Base-by-base conservation (phyloP, 2,329 filamentous ascomycete species). In the Fusarium chuoi region DNA sequence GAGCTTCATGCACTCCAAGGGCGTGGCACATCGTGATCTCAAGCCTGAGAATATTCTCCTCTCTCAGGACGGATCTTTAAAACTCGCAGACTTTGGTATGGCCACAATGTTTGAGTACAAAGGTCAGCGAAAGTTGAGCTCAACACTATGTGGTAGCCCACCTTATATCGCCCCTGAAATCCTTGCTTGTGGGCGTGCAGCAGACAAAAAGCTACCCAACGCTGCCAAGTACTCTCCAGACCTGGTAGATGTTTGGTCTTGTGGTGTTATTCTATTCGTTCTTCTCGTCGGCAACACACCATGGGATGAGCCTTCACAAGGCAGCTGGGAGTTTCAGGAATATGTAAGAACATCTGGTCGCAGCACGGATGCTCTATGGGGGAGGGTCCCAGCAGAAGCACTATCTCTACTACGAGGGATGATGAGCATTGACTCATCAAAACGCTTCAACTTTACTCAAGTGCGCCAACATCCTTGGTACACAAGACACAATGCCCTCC, bases 161-260 rank as follows among this genome's bases (percentile, higher is more conserved):
- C 96, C 96, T 2, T 99, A 99, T 79, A 98, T 99, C 79, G 96
- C 96, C 2, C 96, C 97, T 2, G 96, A 99, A 83, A 96, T 99
- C 35, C 85, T 92, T 33, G 85, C 83, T 68, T 92, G 86, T 77
- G 83, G 86, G 35, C 81, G 84, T 68, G 75, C 78, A 48, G 75
- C 78, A 48, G 84, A 87, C 68, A 87, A 85, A 79, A 84, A 81
- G 54, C 81, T 87, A 45, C 77, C 87, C 42, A 83, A 88, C 58
- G 85, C 87, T 33, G 78, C 80, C 54, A 90, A 92, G 62, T 96
- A 96, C 79, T 87, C 89, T 36, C 91, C 95, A 13, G 94, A 98
- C 70, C 84, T 94, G 46, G 94, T 94, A 42, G 96, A 99, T 80
- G 92, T 99, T 64, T 99, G 97, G 97, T 98, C 95, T 22, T 98